phyloP scores from a whole-genome alignment of 352 stramenopile genomes.

The Phytophthora kernoviae region DNA sequence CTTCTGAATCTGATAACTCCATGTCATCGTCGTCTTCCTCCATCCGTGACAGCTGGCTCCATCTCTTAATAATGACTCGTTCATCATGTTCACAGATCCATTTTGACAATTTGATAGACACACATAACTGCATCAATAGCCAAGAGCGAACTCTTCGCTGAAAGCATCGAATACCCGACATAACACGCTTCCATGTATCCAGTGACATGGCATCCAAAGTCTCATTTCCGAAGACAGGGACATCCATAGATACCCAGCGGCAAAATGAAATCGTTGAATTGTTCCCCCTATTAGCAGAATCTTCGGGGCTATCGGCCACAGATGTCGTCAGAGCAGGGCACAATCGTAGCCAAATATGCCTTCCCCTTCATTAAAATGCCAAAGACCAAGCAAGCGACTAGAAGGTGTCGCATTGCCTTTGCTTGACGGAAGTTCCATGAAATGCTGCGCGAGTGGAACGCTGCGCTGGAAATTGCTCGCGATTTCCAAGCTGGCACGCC shows the following conservation, averaged over 20 bases:
- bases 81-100: slow-evolving; percentile 53
- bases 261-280: slow-evolving; percentile 65
- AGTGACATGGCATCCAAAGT: slow-evolving; percentile 38
- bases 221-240: slow-evolving; percentile 61
- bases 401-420: background rate
- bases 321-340: slow-evolving; percentile 24
- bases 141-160: slow-evolving; percentile 45
- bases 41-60: slow-evolving; percentile 24
- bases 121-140: slow-evolving; percentile 27
- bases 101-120: slow-evolving; percentile 39
- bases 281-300: slow-evolving; percentile 25
- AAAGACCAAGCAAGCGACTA: slow-evolving; percentile 52
- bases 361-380: slow-evolving; percentile 82
- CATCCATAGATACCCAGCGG: slow-evolving; percentile 62
- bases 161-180: slow-evolving; percentile 36
- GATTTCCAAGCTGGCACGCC: slow-evolving; percentile 50
- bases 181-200: slow-evolving; percentile 35
- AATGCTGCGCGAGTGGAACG: slow-evolving; percentile 44
- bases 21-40: slow-evolving; percentile 40
- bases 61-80: slow-evolving; percentile 28
- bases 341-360: slow-evolving; percentile 64
- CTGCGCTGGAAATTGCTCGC: slow-evolving; percentile 64
- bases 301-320: background rate
- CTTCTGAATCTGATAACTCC: slow-evolving; percentile 29
- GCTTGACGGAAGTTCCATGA: slow-evolving; percentile 10